Evolutionary conservation across 768 basidiomycete genomes (phyloP).

Genomic region (Auriscalpium microsporum): DNA sequence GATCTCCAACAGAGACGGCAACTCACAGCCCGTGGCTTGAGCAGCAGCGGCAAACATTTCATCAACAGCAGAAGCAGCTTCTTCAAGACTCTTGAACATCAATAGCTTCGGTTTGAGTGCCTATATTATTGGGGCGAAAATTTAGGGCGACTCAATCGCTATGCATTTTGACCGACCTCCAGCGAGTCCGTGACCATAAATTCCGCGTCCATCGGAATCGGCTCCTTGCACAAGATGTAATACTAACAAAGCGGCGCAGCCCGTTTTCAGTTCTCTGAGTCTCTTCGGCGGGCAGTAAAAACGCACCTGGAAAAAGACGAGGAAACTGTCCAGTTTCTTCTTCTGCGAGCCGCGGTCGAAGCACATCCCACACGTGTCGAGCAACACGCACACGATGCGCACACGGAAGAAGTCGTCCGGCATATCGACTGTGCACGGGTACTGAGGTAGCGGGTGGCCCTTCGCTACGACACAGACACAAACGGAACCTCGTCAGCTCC

Average conservation of each 20-base stretch:
- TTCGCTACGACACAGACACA: conserved; percentile 49
- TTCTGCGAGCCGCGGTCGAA: conserved; percentile 91
- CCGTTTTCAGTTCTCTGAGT: no score
- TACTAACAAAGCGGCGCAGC: conserved; percentile 33
- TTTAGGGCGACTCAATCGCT: background rate
- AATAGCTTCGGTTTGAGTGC: conserved; percentile 78
- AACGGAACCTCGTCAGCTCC: background rate
- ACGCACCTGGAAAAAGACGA: conserved; percentile 86
- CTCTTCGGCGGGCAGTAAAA: background rate
- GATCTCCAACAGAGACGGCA: no score
- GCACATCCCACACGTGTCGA: conserved; percentile 96
- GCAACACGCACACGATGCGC: conserved; percentile 80
- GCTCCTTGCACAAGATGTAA: conserved; percentile 83
- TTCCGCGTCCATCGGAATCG: conserved; percentile 94
- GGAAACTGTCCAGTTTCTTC: conserved; percentile 87
- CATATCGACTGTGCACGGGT: conserved; percentile 71
- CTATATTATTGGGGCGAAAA: conserved; percentile 28
- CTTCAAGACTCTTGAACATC: conserved; percentile 66
- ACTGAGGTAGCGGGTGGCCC: conserved; percentile 76
- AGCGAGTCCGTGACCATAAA: conserved; percentile 95
- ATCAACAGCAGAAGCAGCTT: conserved; percentile 84
- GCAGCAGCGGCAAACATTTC: conserved; percentile 71
- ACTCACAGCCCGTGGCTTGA: conserved; percentile 50
- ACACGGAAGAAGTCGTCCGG: conserved; percentile 96
- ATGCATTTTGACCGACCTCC: conserved; percentile 44